Percentiles rank a stretch among this genome's conserved stretches.
Conservation (phyloP, 78 protist genomes). For the Guillardia theta region DNA sequence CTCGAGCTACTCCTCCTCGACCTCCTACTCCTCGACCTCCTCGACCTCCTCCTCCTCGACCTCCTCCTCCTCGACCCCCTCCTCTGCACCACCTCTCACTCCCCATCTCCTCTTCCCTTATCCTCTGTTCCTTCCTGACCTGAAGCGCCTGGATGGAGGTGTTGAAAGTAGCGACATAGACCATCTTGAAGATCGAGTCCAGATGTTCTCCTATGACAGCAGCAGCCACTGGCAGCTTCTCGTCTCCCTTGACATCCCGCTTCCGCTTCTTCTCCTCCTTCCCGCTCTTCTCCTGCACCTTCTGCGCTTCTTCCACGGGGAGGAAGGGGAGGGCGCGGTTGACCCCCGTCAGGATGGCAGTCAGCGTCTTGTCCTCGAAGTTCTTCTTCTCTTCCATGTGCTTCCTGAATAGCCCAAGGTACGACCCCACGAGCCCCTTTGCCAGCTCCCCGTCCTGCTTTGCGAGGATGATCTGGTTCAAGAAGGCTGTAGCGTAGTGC, state of each 20-base stretch:
- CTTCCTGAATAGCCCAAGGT: neutral
- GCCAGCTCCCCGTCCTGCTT: neutral
- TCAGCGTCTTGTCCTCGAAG: neutral
- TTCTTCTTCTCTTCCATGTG: neutral
- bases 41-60: too few relatives aligned
- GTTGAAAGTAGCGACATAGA: slow-evolving; percentile 1
- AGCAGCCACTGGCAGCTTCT: neutral
- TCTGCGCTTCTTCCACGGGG: neutral
- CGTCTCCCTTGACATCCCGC: neutral
- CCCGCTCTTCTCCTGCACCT: neutral
- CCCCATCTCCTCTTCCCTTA: too few relatives aligned
- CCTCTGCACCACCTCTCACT: too few relatives aligned
- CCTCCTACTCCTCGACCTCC: too few relatives aligned
- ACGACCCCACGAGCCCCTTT: neutral
- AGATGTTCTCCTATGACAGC: neutral
- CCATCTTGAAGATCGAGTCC: neutral
- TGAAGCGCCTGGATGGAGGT: neutral
- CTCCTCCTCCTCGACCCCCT: too few relatives aligned
- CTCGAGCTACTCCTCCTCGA: too few relatives aligned
- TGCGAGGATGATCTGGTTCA: neutral
- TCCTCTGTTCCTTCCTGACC: too few relatives aligned
- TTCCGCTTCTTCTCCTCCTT: neutral
- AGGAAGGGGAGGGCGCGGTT: neutral
- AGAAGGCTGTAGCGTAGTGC: neutral
- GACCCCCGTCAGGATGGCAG: neutral